These are phyloP conservation scores for Rossbeevera mucosa DNA, from an alignment of 768 basidiomycete genomes.

Conservation along the genomic window DNA sequence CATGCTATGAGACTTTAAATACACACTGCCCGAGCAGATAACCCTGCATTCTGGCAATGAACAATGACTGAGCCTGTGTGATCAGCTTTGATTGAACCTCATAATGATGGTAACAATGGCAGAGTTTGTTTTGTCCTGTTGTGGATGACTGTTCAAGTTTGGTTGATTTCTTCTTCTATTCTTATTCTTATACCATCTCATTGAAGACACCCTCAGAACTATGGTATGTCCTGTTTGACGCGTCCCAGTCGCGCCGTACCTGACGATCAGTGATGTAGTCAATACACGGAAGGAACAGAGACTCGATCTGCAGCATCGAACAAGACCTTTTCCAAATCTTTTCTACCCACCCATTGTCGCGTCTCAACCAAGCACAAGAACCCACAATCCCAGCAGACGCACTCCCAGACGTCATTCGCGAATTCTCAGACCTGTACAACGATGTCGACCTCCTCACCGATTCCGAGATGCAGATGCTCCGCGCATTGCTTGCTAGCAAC, in stretches of 20 bases:
- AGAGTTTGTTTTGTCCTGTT: neutral
- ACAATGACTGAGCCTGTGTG: too few relatives aligned
- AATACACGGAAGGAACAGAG: conserved; percentile 55
- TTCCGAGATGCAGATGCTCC: conserved; percentile 60
- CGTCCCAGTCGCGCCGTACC: conserved; percentile 1
- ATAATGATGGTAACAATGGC: too few relatives aligned
- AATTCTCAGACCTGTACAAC: conserved; percentile 56
- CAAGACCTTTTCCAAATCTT: conserved; percentile 66
- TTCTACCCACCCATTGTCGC: conserved; percentile 55
- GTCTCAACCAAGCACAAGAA: conserved; percentile 53
- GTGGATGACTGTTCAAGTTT: neutral
- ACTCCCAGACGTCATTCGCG: conserved; percentile 65
- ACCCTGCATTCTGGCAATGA: too few relatives aligned
- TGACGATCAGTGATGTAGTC: conserved; percentile 23
- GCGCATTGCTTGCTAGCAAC: conserved; percentile 50
- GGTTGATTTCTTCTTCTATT: conserved; percentile 7
- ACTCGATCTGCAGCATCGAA: conserved; percentile 69
- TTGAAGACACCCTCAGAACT: conserved; percentile 7
- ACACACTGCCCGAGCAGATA: too few relatives aligned
- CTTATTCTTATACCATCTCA: neutral
- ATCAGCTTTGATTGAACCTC: too few relatives aligned
- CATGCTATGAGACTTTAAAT: too few relatives aligned
- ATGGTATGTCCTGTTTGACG: conserved; percentile 23
- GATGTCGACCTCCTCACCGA: conserved; percentile 60
- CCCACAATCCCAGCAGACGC: conserved; percentile 65